A percentile compares a stretch with the other conserved stretches of the same genome.
Evolutionary conservation across 345 rosid species (phyloP).

Genomic region (Eucalyptus pauciflora): DNA sequence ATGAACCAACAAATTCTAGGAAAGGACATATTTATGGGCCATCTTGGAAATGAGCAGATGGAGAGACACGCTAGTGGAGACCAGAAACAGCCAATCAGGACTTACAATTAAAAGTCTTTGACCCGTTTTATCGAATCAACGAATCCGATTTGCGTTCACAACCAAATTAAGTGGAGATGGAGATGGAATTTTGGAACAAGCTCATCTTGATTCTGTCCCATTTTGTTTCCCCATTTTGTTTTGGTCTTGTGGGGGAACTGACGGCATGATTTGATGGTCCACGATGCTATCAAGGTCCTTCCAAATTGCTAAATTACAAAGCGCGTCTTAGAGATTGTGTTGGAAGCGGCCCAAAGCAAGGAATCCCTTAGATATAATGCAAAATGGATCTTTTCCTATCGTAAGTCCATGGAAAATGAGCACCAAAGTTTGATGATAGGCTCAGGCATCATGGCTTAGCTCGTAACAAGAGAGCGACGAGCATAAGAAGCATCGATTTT

Average conservation of each 20-base stretch:
- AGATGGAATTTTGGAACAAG: not conserved
- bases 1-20: not conserved
- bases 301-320: not conserved
- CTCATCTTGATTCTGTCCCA: not conserved
- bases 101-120: too few species aligned
- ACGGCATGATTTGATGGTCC: not conserved
- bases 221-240: not conserved
- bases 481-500: not conserved
- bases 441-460: not conserved
- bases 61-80: too few species aligned
- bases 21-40: not conserved
- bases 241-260: not conserved
- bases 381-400: too few species aligned
- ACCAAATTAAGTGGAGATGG: not conserved
- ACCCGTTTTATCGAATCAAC: accelerated
- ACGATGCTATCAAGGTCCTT: not conserved
- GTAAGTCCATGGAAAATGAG: not conserved
- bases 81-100: too few species aligned
- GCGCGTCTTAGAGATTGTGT: not conserved
- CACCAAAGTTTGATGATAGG: not conserved
- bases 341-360: not conserved
- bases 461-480: not conserved
- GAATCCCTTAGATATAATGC: too few species aligned
- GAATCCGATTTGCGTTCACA: not conserved
- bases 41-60: not conserved